phyloP scores from a whole-genome alignment of 2,329 filamentous ascomycete species.

The Penicillium hesseltinei region DNA sequence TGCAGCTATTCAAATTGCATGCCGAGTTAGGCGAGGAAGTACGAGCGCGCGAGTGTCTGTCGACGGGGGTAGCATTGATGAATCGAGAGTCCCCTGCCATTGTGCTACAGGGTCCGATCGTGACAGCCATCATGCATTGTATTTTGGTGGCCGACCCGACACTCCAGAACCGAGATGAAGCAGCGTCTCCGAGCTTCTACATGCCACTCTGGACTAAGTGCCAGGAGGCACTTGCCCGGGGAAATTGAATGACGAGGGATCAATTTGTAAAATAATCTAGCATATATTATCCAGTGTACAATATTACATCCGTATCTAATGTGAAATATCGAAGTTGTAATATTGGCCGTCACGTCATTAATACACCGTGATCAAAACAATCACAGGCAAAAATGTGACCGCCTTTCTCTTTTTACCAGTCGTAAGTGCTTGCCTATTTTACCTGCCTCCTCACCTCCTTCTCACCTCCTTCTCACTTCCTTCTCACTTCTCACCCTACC shows the following conservation, averaged over 20 bases:
- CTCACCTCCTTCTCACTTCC: no score
- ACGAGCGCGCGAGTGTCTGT: conserved; percentile 49
- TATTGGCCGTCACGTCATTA: no score
- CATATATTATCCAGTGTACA: conserved; percentile 11
- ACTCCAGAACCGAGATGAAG: conserved; percentile 39
- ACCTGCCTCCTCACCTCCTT: no score
- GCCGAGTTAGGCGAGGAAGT: conserved; percentile 45
- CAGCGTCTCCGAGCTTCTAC: conserved; percentile 17
- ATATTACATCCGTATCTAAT: conserved; percentile 1
- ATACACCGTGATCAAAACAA: no score
- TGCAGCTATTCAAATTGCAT: conserved; percentile 52
- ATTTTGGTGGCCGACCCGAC: conserved; percentile 55
- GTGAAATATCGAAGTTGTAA: neutral
- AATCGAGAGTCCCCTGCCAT: conserved; percentile 54
- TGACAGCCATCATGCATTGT: conserved; percentile 53
- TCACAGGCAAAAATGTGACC: no score
- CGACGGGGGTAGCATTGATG: conserved; percentile 61
- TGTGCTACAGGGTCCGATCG: conserved; percentile 45
- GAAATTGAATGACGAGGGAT: neutral
- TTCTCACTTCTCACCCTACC: no score
- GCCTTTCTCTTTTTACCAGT: no score
- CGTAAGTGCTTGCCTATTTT: no score
- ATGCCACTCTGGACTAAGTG: conserved; percentile 26
- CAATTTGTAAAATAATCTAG: conserved; percentile 12
- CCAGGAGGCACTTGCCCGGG: conserved; percentile 15